Base-by-base conservation (phyloP, 129 eudicot species). In the Rutidosis leptorrhynchoides region DNA sequence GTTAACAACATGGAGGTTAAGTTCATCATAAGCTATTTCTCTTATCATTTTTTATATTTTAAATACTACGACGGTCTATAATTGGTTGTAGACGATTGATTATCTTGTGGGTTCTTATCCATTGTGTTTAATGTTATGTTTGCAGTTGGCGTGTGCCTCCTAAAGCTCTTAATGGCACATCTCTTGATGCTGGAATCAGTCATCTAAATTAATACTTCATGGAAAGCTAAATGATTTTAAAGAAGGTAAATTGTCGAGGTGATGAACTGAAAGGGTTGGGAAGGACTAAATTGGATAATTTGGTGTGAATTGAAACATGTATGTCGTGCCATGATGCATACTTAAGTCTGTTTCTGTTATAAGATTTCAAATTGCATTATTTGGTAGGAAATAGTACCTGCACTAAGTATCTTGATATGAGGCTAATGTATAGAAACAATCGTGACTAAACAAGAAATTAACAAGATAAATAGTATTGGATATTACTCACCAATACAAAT, bases 81-180 rank as follows among this genome's bases (percentile, higher is more conserved):
- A 65, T 46, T 12, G 59, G 17, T 19, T 68, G 16, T 42, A 55
- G 6, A 7, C 7, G 4, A 14, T 45, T 43, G 12, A 11, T 54
- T 45, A 20, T 65, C 11, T 29, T 3, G 7, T 45, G 28, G 52
- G 33, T n/a, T 35, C 49, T 61, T 37, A 42, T 35, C 22, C 33
- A 17, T 69, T 46, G 2, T 56, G 17, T 69, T 28, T 7, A 37
- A 60, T 57, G 15, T 8, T 16, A 40, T 54, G 23, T 76, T 49
- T 76, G 82, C 85, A 93, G 99, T 67, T 93, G 80, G 96, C 96
- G 15, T 93, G 96, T 82, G 89, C 99, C 95, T n/a, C 89, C 82
- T 77, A 96, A 93, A 84, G 93, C 96, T 67, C 72, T 86, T 74
- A 96, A 93, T 70, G 73, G 72, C 26, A 56, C 87, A 64, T 71